Evolutionary conservation across 441 rosid species (phyloP).

Genomic region (Manihot esculenta): DNA sequence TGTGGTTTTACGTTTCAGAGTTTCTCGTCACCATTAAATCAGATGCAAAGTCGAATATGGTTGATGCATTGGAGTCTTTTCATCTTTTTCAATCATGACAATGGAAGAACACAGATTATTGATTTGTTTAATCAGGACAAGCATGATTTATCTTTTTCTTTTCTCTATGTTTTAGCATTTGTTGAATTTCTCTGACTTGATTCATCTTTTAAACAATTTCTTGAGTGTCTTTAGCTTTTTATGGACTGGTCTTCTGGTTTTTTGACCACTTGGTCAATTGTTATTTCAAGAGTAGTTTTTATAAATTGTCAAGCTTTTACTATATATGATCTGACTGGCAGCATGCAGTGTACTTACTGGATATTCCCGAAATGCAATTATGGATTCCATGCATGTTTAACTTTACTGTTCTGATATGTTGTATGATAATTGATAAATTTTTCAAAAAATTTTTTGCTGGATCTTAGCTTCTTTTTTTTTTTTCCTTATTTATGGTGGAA

Average conservation of each 20-base stretch:
- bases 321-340: neutral
- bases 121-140: conserved; percentile 91
- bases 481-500: neutral
- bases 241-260: neutral
- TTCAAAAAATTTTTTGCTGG: neutral
- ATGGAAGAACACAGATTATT: conserved; percentile 89
- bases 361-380: no score
- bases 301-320: neutral
- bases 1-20: conserved; percentile 48
- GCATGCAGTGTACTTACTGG: no score
- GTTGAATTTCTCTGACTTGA: neutral
- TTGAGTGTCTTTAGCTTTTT: no score
- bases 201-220: no score
- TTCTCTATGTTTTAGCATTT: neutral
- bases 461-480: neutral
- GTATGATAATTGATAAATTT: no score
- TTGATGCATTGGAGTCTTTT: conserved; percentile 99
- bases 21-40: conserved; percentile 80
- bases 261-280: neutral
- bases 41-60: conserved; percentile 91
- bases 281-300: neutral
- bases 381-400: no score
- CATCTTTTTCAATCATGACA: conserved; percentile 95
- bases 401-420: no score
- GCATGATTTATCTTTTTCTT: conserved; percentile 34